Evolutionary conservation across 1,139 yeast genomes (phyloP).

Genomic region (Candida tetrigidarum): DNA sequence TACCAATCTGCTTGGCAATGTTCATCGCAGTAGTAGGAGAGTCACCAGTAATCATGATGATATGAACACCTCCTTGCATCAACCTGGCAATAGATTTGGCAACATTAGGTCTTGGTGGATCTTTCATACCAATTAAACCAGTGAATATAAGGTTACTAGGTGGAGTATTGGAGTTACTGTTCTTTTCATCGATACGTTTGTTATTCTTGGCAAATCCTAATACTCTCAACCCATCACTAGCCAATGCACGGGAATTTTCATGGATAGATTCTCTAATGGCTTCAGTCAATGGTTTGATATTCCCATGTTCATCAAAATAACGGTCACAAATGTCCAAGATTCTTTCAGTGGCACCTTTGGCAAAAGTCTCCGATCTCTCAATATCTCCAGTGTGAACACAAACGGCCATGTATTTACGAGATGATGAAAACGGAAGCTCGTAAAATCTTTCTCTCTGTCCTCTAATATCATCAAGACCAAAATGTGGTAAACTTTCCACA

Average conservation of each 20-base stretch:
- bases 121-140: slow-evolving; percentile 93
- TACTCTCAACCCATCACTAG: slow-evolving; percentile 85
- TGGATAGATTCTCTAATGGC: slow-evolving; percentile 49
- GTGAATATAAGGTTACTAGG: slow-evolving; percentile 71
- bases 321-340: slow-evolving; percentile 65
- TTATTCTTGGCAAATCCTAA: slow-evolving; percentile 73
- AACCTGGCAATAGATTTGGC: slow-evolving; percentile 70
- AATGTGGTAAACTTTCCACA: slow-evolving; percentile 70
- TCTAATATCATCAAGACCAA: slow-evolving; percentile 74
- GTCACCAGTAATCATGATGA: slow-evolving; percentile 98
- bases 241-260: slow-evolving; percentile 64
- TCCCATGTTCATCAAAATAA: slow-evolving; percentile 63
- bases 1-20: slow-evolving; percentile 91
- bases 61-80: slow-evolving; percentile 91
- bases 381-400: slow-evolving; percentile 62
- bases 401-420: slow-evolving; percentile 90
- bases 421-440: slow-evolving; percentile 86
- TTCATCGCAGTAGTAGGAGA: slow-evolving; percentile 90
- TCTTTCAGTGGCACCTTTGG: slow-evolving; percentile 89
- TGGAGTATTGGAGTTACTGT: slow-evolving; percentile 27
- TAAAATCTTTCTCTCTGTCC: slow-evolving; percentile 57
- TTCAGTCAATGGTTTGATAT: slow-evolving; percentile 54
- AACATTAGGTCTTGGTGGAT: slow-evolving; percentile 93
- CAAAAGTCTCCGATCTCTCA: slow-evolving; percentile 59
- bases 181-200: slow-evolving; percentile 30